phyloP scores from a whole-genome alignment of 106 monocot species.

The Gastrodia elata region DNA sequence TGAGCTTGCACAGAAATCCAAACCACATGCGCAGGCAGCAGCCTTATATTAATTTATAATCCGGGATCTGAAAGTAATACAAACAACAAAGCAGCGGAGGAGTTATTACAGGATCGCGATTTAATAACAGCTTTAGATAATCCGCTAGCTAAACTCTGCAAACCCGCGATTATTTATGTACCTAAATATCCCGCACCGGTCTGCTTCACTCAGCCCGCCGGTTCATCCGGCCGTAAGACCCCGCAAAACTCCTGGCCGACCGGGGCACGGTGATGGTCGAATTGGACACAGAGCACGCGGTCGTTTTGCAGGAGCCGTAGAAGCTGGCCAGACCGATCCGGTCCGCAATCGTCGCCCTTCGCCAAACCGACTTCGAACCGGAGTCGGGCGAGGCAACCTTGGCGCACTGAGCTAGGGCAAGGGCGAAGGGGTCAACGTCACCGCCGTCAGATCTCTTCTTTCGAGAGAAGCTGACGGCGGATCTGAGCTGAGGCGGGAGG shows the following conservation, averaged over 20 bases:
- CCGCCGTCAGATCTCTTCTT: background rate
- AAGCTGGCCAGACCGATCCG: background rate
- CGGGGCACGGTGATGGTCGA: background rate
- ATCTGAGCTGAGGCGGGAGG: background rate
- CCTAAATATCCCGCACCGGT: too few relatives aligned
- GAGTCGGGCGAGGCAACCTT: background rate
- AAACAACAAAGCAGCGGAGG: too few relatives aligned
- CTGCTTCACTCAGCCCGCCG: background rate
- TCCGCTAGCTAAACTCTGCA: too few relatives aligned
- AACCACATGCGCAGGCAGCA: too few relatives aligned
- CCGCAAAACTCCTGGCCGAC: background rate
- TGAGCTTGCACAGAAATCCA: too few relatives aligned
- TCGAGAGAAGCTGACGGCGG: background rate
- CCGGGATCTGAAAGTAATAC: too few relatives aligned
- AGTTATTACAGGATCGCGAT: too few relatives aligned
- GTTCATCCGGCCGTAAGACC: background rate
- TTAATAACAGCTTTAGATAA: too few relatives aligned
- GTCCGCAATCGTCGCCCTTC: background rate
- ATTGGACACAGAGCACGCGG: slow-evolving; percentile 2
- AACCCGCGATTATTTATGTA: too few relatives aligned
- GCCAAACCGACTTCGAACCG: background rate
- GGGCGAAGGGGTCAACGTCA: background rate
- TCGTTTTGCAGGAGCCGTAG: background rate
- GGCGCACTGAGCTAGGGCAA: slow-evolving; percentile 3
- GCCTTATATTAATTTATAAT: too few relatives aligned